A percentile compares a stretch with the other conserved stretches of the same genome.
Evolutionary conservation across 331 rosid genomes (phyloP).

Genomic region (Erythrophleum ivorense): DNA sequence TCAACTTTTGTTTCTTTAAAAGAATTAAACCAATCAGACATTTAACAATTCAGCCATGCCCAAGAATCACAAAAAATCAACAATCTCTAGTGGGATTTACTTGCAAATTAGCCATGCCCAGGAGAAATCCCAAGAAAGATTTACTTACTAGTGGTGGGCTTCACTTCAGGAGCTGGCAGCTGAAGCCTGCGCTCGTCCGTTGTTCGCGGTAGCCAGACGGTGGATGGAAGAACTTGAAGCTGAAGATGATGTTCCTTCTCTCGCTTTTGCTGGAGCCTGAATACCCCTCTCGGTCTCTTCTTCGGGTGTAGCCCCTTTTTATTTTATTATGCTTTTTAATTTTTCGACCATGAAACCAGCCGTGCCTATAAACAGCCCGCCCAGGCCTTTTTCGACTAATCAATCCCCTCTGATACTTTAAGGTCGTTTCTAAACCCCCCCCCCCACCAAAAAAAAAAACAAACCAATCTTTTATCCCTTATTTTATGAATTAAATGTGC

Average conservation of each 20-base stretch:
- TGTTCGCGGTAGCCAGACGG: not conserved
- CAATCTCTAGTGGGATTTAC: too few species aligned
- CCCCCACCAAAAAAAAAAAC: too few species aligned
- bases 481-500: too few species aligned
- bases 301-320: not conserved
- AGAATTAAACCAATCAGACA: not conserved
- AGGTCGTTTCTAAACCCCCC: too few species aligned
- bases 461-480: too few species aligned
- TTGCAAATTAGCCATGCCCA: too few species aligned
- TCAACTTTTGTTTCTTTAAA: not conserved
- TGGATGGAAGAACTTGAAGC: not conserved
- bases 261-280: not conserved
- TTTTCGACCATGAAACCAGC: not conserved
- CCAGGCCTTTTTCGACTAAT: not conserved
- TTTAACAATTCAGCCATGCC: not conserved
- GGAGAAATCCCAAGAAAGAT: not conserved
- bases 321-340: not conserved
- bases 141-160: not conserved
- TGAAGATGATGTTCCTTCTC: not conserved
- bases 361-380: not conserved
- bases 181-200: not conserved
- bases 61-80: too few species aligned
- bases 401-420: too few species aligned
- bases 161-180: not conserved
- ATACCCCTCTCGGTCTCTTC: not conserved